phyloP scores from a whole-genome alignment of 2,329 filamentous ascomycete genomes.

The Bimuria novae-zelandiae region DNA sequence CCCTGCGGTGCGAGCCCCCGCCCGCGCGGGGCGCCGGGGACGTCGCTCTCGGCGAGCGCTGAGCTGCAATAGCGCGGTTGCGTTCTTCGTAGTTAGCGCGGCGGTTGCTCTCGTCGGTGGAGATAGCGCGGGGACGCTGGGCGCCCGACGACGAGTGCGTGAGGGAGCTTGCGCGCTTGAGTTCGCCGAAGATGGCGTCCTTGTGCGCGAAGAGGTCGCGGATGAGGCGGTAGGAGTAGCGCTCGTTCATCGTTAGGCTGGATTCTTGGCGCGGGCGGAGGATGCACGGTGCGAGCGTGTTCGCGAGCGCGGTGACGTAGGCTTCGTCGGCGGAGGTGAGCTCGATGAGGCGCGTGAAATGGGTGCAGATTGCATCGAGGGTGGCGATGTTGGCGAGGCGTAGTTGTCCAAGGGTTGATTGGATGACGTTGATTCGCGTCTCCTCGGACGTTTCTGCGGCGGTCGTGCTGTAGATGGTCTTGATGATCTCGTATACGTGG shows the following conservation, averaged over 20 bases:
- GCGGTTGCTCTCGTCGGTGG: constrained; percentile 93
- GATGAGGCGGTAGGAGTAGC: constrained; percentile 86
- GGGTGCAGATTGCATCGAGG: constrained; percentile 96
- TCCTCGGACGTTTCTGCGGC: constrained; percentile 70
- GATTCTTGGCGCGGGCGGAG: constrained; percentile 86
- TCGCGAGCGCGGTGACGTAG: constrained; percentile 76
- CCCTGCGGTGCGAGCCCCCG: constrained; percentile 61
- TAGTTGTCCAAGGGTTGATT: constrained; percentile 93
- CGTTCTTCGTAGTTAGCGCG: constrained; percentile 94
- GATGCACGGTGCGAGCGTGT: constrained; percentile 79
- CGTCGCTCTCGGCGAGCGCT: constrained; percentile 67
- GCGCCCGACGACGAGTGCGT: constrained; percentile 62
- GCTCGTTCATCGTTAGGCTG: constrained; percentile 92
- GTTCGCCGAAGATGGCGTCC: constrained; percentile 89
- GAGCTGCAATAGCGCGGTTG: constrained; percentile 74
- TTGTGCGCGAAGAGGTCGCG: constrained; percentile 93
- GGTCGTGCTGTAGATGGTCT: constrained; percentile 90
- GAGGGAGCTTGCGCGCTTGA: constrained; percentile 84
- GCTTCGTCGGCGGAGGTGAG: constrained; percentile 92
- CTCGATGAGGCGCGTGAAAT: constrained; percentile 96
- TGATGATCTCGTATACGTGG: constrained; percentile 97
- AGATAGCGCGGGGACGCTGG: constrained; percentile 80
- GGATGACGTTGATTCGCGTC: constrained; percentile 84
- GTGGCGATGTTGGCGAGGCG: constrained; percentile 97
- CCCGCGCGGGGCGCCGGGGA: constrained; percentile 69